Conservation (phyloP, 371 early-diverging fungal species). For the Syncephalastrum monosporum region DNA sequence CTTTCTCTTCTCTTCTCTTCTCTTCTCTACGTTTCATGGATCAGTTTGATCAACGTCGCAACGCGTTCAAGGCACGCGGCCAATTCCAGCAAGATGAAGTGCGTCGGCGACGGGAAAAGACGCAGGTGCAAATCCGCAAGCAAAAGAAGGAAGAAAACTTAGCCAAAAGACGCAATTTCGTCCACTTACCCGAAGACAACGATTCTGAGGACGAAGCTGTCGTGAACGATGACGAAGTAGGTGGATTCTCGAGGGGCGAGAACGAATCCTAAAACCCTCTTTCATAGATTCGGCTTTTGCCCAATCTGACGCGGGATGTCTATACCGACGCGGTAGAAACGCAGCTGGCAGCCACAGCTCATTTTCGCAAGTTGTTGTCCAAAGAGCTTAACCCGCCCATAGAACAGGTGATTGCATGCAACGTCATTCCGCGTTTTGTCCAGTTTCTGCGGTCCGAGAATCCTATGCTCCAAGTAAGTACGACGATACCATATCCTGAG, state of each 20-base stretch:
- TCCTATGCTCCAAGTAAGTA: slow-evolving; percentile 82
- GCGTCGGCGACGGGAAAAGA: slow-evolving; percentile 88
- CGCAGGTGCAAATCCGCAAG: slow-evolving; percentile 91
- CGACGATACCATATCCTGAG: not conserved
- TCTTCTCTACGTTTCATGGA: too few relatives aligned
- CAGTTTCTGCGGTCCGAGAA: slow-evolving; percentile 85
- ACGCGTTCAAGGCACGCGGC: slow-evolving; percentile 76
- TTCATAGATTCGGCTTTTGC: slow-evolving; percentile 63
- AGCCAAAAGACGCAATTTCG: slow-evolving; percentile 90
- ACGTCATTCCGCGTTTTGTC: slow-evolving; percentile 96
- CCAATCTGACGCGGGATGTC: slow-evolving; percentile 27
- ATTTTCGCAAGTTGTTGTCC: slow-evolving; percentile 96
- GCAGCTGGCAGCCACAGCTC: slow-evolving; percentile 85
- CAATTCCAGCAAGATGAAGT: slow-evolving; percentile 86
- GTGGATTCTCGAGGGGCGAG: not conserved
- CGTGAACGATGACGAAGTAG: slow-evolving; percentile 31
- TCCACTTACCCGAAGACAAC: slow-evolving; percentile 41
- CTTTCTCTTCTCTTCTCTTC: not conserved
- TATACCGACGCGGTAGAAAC: slow-evolving; percentile 60
- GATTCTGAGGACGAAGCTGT: slow-evolving; percentile 84
- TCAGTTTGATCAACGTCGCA: slow-evolving; percentile 16
- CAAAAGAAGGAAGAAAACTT: slow-evolving; percentile 95
- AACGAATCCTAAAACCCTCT: not conserved
- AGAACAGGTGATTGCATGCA: slow-evolving; percentile 92
- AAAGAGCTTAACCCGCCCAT: slow-evolving; percentile 99